A percentile compares a stretch with the other conserved stretches of the same genome.
Evolutionary conservation across 805 yeast genomes (phyloP).

Genomic region (Candida arabinofermentans): DNA sequence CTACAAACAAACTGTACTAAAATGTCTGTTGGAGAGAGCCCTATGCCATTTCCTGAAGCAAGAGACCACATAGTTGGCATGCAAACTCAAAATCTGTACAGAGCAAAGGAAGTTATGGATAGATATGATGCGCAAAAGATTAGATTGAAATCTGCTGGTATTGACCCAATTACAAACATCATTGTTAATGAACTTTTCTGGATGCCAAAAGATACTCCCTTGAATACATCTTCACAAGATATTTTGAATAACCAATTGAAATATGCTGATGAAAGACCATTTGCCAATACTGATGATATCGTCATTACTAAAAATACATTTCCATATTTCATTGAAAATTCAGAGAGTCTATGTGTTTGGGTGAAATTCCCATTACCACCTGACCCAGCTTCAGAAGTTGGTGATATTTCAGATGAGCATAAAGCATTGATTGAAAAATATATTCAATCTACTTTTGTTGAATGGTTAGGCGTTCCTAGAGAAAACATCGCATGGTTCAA

Average conservation of each 20-base stretch:
- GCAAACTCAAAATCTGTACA: slow-evolving; percentile 43
- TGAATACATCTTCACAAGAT: slow-evolving; percentile 10
- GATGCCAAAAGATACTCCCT: slow-evolving; percentile 31
- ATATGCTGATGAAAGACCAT: slow-evolving; percentile 36
- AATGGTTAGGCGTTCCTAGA: slow-evolving; percentile 36
- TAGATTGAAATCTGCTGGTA: slow-evolving; percentile 29
- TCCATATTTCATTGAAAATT: slow-evolving; percentile 57
- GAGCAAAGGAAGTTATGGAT: slow-evolving; percentile 42
- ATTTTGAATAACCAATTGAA: slow-evolving; percentile 17
- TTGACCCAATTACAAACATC: slow-evolving; percentile 46
- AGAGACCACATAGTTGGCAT: slow-evolving; percentile 36
- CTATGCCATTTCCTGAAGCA: slow-evolving; percentile 46
- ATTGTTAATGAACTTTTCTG: slow-evolving; percentile 47
- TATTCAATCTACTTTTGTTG: slow-evolving; percentile 46
- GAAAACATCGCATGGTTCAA: slow-evolving; percentile 60
- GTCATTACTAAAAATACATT: slow-evolving; percentile 54
- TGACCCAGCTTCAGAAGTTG: slow-evolving; percentile 46
- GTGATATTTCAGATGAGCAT: slow-evolving; percentile 44
- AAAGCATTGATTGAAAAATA: slow-evolving; percentile 41
- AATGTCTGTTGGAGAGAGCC: slow-evolving; percentile 22
- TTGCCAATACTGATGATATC: slow-evolving; percentile 39
- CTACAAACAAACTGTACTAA: not conserved
- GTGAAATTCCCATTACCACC: slow-evolving; percentile 51
- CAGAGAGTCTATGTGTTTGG: slow-evolving; percentile 66
- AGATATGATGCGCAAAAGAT: slow-evolving; percentile 45